These are phyloP conservation scores for Trametes gibbosa DNA, from an alignment of 768 basidiomycete genomes.

Conservation along the genomic window DNA sequence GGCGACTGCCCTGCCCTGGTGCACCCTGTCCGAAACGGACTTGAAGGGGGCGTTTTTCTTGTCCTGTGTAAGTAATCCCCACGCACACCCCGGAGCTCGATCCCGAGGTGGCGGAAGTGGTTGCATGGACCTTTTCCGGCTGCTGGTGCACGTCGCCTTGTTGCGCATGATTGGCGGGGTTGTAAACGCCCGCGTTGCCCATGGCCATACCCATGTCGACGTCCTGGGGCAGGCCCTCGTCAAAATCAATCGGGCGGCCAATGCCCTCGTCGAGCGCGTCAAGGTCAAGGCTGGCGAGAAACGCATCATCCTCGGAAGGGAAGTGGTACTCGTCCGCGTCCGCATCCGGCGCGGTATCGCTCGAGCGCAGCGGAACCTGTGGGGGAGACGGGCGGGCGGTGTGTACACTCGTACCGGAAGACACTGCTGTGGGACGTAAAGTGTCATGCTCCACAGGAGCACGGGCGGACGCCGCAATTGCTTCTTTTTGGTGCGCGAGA, in stretches of 20 bases:
- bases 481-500: constrained; percentile 1
- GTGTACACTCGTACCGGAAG: background rate
- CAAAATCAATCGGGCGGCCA: constrained; percentile 39
- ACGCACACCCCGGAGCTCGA: background rate
- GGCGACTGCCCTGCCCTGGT: background rate
- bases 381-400: constrained; percentile 6
- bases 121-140: background rate
- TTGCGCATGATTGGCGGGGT: background rate
- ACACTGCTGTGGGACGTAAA: background rate
- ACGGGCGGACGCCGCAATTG: background rate
- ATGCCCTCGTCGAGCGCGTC: constrained; percentile 37
- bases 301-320: constrained; percentile 65
- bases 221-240: constrained; percentile 32
- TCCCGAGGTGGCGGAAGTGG: background rate
- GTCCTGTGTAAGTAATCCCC: background rate
- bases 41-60: no score
- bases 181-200: background rate
- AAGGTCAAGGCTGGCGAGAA: constrained; percentile 53
- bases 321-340: constrained; percentile 47
- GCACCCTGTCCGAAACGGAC: background rate
- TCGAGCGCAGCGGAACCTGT: constrained; percentile 11
- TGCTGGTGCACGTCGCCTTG: background rate
- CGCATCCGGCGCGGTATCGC: constrained; percentile 17
- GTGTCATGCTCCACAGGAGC: background rate
- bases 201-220: background rate